Percentiles rank a stretch among this genome's conserved stretches.
Evolutionary conservation across 345 rosid genomes (phyloP).

Genomic region (Lumnitzera littorea): DNA sequence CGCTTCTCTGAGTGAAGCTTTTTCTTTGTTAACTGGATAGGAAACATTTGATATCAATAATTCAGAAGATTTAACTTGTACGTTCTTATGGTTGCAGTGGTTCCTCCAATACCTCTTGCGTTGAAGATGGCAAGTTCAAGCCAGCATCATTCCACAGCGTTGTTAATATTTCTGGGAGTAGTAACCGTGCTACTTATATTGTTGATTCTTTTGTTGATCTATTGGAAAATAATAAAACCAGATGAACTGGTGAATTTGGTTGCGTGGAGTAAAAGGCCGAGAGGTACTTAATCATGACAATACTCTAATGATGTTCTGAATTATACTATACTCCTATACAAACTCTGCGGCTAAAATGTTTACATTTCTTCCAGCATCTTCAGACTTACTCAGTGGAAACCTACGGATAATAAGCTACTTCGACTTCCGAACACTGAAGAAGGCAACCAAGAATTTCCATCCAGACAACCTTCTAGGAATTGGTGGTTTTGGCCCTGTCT

Average conservation of each 20-base stretch:
- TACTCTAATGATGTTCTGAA: neutral
- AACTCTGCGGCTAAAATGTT: neutral
- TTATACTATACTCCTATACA: neutral
- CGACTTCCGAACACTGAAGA: slow-evolving; percentile 48
- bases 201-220: slow-evolving; percentile 18
- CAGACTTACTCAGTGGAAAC: slow-evolving; percentile 36
- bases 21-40: no score
- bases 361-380: slow-evolving; percentile 16
- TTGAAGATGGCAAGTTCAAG: slow-evolving; percentile 7
- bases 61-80: no score
- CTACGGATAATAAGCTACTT: slow-evolving; percentile 37
- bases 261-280: neutral
- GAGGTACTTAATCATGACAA: slow-evolving; percentile 10
- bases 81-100: no score
- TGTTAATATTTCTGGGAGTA: slow-evolving; percentile 29
- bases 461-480: slow-evolving; percentile 45
- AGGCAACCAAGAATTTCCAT: slow-evolving; percentile 51
- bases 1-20: no score
- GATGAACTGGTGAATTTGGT: slow-evolving; percentile 10
- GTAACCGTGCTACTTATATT: slow-evolving; percentile 19
- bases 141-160: slow-evolving; percentile 7
- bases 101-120: slow-evolving; percentile 8
- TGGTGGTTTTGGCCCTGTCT: slow-evolving; percentile 69
- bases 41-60: no score
- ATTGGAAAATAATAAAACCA: slow-evolving; percentile 21